Conservation (phyloP, 306 rosid species). For the Cyclanthera cordifolia region DNA sequence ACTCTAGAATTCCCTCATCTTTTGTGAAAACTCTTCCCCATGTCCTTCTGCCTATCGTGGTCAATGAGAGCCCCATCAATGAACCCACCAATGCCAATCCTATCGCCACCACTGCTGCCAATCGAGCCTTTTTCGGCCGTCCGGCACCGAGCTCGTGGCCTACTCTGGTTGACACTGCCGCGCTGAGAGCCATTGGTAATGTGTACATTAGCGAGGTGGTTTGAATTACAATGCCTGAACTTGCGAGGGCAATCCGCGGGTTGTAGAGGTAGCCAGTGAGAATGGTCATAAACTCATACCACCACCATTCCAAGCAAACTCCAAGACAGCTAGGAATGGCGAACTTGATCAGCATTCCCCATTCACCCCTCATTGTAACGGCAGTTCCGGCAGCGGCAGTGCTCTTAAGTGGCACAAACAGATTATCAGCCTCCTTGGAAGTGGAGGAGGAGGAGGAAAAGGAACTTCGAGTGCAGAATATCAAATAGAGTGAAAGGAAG, state of each 20-base stretch:
- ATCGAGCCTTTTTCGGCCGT: conserved; percentile 30
- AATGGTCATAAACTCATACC: conserved; percentile 63
- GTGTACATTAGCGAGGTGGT: conserved; percentile 57
- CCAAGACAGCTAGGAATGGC: conserved; percentile 61
- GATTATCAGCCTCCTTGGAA: not conserved
- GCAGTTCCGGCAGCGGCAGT: not conserved
- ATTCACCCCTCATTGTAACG: conserved; percentile 24
- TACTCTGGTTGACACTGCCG: conserved; percentile 45
- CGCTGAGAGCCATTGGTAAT: conserved; percentile 41
- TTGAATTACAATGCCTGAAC: conserved; percentile 48
- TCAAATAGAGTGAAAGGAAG: conserved; percentile 40
- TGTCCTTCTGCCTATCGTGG: conserved; percentile 41
- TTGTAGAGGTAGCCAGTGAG: conserved; percentile 47
- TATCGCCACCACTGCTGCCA: conserved; percentile 38
- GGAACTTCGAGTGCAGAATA: conserved; percentile 12
- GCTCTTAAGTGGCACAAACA: conserved; percentile 18
- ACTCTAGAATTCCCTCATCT: conserved; percentile 33
- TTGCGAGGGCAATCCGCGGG: conserved; percentile 38
- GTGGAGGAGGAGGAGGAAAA: not conserved
- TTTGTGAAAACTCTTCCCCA: conserved; percentile 56
- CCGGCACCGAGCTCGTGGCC: conserved; percentile 56
- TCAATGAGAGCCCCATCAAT: conserved; percentile 34
- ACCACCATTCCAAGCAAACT: conserved; percentile 95
- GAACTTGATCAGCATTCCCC: conserved; percentile 43
- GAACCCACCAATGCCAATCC: conserved; percentile 36